Conservation (phyloP, 2,329 filamentous ascomycete genomes). For the Penicillium rolfsii region DNA sequence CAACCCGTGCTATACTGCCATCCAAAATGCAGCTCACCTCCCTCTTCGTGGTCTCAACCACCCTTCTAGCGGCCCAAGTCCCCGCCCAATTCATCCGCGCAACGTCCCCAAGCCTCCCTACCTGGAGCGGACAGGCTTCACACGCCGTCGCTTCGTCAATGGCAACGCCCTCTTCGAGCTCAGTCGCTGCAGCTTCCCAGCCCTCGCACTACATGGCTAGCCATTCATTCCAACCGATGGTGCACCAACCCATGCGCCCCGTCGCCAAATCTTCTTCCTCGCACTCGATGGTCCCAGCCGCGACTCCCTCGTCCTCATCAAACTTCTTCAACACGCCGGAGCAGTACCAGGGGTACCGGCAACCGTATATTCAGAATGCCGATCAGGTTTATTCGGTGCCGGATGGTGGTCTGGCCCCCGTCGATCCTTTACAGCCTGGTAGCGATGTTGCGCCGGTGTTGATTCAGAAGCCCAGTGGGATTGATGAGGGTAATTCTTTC, state of each 20-base stretch:
- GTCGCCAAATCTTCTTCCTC: neutral
- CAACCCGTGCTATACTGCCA: neutral
- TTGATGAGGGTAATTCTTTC: conserved; percentile 26
- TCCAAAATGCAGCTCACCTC: conserved; percentile 25
- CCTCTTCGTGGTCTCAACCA: conserved; percentile 20
- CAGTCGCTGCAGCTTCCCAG: neutral
- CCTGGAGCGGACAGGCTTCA: conserved; percentile 1
- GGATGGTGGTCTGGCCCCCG: conserved; percentile 12
- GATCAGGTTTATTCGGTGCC: neutral
- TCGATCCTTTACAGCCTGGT: conserved; percentile 15
- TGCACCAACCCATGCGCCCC: neutral
- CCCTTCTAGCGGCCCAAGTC: conserved; percentile 19
- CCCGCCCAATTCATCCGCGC: conserved; percentile 9
- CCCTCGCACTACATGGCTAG: neutral
- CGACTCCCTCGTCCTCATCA: neutral
- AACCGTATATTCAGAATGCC: neutral
- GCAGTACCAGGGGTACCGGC: neutral
- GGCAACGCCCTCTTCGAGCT: neutral
- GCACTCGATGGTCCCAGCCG: neutral
- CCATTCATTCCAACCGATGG: neutral
- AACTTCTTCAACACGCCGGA: neutral
- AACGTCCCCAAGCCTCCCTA: neutral
- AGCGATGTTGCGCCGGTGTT: conserved; percentile 17
- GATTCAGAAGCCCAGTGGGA: conserved; percentile 5
- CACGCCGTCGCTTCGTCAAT: neutral